Evolutionary conservation across 2,329 filamentous ascomycete genomes (phyloP), one percentile per base, ranked within the genome.

Genomic region (Exophiala aquamarina): DNA sequence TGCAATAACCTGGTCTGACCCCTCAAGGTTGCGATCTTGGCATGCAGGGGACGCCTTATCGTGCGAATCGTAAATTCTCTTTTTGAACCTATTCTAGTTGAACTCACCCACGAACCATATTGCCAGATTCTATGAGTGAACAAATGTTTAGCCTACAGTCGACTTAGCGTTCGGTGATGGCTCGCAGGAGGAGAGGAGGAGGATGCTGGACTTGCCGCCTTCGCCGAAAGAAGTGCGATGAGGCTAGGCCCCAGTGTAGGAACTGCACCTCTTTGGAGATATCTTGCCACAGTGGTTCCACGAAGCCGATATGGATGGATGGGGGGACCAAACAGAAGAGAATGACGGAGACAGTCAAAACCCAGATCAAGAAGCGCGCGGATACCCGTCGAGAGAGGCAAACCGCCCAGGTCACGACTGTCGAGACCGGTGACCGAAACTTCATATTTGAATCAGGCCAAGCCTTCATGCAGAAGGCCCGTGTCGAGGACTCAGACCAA

Each of bases 171-270:
- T n/a, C n/a, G n/a, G n/a, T n/a, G n/a, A n/a, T n/a, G n/a, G n/a
- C n/a, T n/a, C n/a, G n/a, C n/a, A n/a, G n/a, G n/a, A n/a, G n/a
- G n/a, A n/a, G n/a, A n/a, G n/a, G n/a, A n/a, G n/a, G n/a, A n/a
- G 23, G 23, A 11, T 26, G 23, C 23, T 26, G 23, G 23, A 26
- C 23, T 6, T 26, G 23, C 23, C 74, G 79, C 13, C 69, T 82
- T 9, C 74, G 81, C 14, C 76, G 77, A 55, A 84, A 83, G 59
- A 82, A 81, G 59, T 84, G 81, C 60, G 77, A 82, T 53, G 76
- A 79, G 58, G 66, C 57, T 18, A 71, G 68, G 2, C 79, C 80
- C 10, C 60, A 71, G 11, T 84, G 81, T 61, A 65, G 70, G 7
- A 66, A 61, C 28, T 84, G 80, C 63, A 60, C 64, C 11, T 60